Base-by-base conservation (phyloP, 2,329 filamentous ascomycete species). In the Penicillium vulpinum region DNA sequence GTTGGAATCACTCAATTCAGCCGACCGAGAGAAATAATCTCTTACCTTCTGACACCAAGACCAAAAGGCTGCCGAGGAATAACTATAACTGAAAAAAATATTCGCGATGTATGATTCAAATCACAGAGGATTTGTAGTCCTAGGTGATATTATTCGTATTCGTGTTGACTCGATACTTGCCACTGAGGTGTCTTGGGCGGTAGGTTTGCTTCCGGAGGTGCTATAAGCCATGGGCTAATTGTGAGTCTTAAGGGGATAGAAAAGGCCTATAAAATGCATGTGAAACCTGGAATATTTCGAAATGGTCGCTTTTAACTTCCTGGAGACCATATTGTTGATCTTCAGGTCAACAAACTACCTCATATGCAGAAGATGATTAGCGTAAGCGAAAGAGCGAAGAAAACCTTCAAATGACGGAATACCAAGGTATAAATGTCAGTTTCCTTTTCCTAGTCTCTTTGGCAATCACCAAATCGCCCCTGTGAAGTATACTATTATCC, bases 281-380 rank as follows among this genome's bases (percentile, higher is more conserved):
- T 76, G 3, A 62, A 66, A 24, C 77, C 77, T 1, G 72, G 76
- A 5, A 76, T 79, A 21, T 80, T 75, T 61, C 76, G 79, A 16
- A 82, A 81, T 52, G 78, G 81, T 57, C 67, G 79, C 0, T 75
- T 82, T 55, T 81, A 79, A 80, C 70, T 82, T 15, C 78, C 79
- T 0, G 76, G 75, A 1, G 80, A 82, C 62, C 80, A 82, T 59
- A 71, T 76, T 4, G 78, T 81, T 10, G 77, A 82, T 51, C 79
- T 79, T 1, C 10, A 10, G 16, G 24, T 43, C 7, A 43, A 43
- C 67, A 76, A 1, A 26, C 57, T 62, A 1, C 75, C 77, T 6
- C 58, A 68, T 31, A 66, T 76, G 39, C 65, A 72, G 54, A 59
- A 56, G 10, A 63, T 80, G 7, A 70, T 78, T 13, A 65, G 71